phyloP scores from a whole-genome alignment of 371 early-diverging fungal species.

The Rhizopus microsporus region DNA sequence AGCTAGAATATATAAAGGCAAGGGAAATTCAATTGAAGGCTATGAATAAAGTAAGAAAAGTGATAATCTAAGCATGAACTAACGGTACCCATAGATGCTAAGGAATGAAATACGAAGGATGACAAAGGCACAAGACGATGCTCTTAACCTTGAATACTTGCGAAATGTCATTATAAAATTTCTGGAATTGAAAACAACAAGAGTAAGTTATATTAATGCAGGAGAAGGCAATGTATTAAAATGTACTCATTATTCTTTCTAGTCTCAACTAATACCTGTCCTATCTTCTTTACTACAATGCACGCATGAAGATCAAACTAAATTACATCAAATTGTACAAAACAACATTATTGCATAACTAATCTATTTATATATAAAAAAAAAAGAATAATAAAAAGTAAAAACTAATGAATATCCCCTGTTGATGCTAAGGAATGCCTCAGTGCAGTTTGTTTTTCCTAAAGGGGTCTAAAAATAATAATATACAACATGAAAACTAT shows the following conservation, averaged over 20 bases:
- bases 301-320: conserved; percentile 29
- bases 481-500: too few relatives aligned
- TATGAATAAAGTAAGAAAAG: conserved; percentile 49
- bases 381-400: neutral
- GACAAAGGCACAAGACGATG: conserved; percentile 31
- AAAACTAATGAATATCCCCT: too few relatives aligned
- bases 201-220: conserved; percentile 39
- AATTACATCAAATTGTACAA: conserved; percentile 17
- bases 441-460: too few relatives aligned
- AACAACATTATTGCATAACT: neutral
- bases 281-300: conserved; percentile 36
- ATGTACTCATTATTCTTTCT: conserved; percentile 1
- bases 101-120: conserved; percentile 63
- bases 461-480: too few relatives aligned
- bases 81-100: conserved; percentile 33
- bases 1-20: conserved; percentile 52
- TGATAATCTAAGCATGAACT: neutral
- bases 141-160: conserved; percentile 75
- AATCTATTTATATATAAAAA: neutral
- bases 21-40: conserved; percentile 61
- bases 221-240: neutral
- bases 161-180: conserved; percentile 81
- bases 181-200: conserved; percentile 72
- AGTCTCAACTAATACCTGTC: conserved; percentile 40
- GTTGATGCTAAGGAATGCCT: too few relatives aligned